These are phyloP conservation scores for Lactarius deliciosus DNA, from an alignment of 768 basidiomycete genomes.

Conservation along the genomic window DNA sequence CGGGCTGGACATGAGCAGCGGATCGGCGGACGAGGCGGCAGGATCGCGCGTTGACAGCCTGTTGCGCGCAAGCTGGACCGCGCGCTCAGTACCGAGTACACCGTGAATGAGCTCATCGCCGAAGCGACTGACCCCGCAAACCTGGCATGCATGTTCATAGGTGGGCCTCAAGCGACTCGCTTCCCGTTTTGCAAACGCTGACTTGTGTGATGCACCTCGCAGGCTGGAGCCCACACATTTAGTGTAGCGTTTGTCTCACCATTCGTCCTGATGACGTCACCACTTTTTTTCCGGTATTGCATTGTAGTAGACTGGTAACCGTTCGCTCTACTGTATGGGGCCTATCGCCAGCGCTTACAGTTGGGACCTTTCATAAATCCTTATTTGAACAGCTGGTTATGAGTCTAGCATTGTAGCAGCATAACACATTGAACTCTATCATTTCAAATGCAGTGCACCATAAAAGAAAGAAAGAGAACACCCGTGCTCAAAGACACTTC, in stretches of 20 bases:
- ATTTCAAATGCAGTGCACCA: not conserved
- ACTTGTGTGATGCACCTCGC: conserved; percentile 12
- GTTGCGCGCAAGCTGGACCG: conserved; percentile 84
- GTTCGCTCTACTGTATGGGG: too few relatives aligned
- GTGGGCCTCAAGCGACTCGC: conserved; percentile 42
- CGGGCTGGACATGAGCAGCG: conserved; percentile 62
- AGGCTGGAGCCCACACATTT: conserved; percentile 49
- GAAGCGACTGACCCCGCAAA: conserved; percentile 79
- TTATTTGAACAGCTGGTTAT: too few relatives aligned
- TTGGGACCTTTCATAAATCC: too few relatives aligned
- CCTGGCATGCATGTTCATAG: conserved; percentile 74
- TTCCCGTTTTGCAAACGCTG: not conserved
- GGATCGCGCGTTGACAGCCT: conserved; percentile 78
- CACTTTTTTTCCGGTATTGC: not conserved
- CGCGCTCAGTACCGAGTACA: conserved; percentile 85
- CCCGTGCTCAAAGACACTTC: conserved; percentile 5
- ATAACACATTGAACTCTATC: not conserved
- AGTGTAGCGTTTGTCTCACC: too few relatives aligned
- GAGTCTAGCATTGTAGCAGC: not conserved
- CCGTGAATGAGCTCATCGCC: conserved; percentile 89
- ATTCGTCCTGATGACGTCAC: not conserved
- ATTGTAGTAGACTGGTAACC: too few relatives aligned
- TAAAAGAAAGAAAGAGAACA: conserved; percentile 3
- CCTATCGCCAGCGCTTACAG: too few relatives aligned
- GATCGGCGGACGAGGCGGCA: conserved; percentile 81